A percentile compares a stretch with the other conserved stretches of the same genome.
phyloP scores from a whole-genome alignment of 1,284 basidiomycete species.

The Apiotrichum sp. region DNA sequence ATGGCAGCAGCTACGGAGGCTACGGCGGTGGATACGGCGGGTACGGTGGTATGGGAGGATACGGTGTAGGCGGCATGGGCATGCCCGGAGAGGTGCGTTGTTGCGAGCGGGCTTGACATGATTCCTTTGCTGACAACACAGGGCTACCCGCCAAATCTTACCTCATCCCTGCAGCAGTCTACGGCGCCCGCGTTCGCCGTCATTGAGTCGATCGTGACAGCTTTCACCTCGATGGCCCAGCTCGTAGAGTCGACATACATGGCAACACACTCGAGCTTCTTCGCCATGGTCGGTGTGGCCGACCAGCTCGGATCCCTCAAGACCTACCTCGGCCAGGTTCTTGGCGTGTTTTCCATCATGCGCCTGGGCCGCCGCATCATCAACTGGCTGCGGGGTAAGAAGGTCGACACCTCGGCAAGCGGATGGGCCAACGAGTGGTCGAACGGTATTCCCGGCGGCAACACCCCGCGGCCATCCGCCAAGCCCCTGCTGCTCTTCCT shows the following conservation, averaged over 20 bases:
- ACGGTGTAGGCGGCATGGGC: conserved; percentile 51
- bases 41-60: conserved; percentile 43
- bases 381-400: conserved; percentile 50
- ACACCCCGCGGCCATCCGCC: conserved; percentile 60
- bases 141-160: conserved; percentile 57
- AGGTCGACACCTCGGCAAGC: conserved; percentile 46
- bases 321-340: conserved; percentile 86
- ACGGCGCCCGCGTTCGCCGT: conserved; percentile 91
- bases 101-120: background rate
- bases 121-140: conserved; percentile 13
- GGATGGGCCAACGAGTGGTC: conserved; percentile 49
- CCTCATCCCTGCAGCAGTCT: conserved; percentile 78
- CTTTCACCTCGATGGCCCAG: conserved; percentile 91
- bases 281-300: conserved; percentile 96
- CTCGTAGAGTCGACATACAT: conserved; percentile 98
- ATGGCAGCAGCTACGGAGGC: conserved; percentile 49
- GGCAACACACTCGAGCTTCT: conserved; percentile 97
- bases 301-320: conserved; percentile 90
- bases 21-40: conserved; percentile 44
- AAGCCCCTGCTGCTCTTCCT: conserved; percentile 94
- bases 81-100: conserved; percentile 48
- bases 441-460: conserved; percentile 24
- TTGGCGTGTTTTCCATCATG: conserved; percentile 83
- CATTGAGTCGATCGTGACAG: conserved; percentile 89
- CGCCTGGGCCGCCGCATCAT: conserved; percentile 56